Evolutionary conservation across 2,329 filamentous ascomycete species (phyloP), one percentile per base, ranked within the genome.

Genomic region (Verticillium tricorpus): DNA sequence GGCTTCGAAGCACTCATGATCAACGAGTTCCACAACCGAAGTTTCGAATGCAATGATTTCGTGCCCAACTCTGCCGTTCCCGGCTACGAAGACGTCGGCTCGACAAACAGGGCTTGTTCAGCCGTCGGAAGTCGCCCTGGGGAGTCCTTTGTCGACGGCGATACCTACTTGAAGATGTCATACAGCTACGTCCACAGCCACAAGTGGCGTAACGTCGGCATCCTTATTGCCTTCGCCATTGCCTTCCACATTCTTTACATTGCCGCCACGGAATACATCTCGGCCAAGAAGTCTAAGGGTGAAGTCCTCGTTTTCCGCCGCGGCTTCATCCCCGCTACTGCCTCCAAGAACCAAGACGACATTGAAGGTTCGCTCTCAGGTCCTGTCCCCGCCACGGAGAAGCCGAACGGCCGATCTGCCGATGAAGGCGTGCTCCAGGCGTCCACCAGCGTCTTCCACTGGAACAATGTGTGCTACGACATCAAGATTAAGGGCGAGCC

Each of bases 381-480:
- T 1, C 79, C 81, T 9, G 71, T 77, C 22, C 76, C 78, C 17
- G 82, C 80, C 7, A 75, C 79, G n/a, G 76, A 78, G 57, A 75
- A 75, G 35, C 74, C 73, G 31, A 50, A 50, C 70, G 71, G 12
- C 70, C 68, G 61, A 69, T 68, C 34, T 70, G 74, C 45, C 78
- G 80, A 67, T 72, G 68, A 28, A 70, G 74, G 52, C 50, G 80
- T 77, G 34, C 70, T 84, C 2, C 73, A 80, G 67, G 66, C 73
- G 66, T 88, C 92, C 71, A 92, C 86, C 3, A 90, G 90, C 28
- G 86, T 93, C 63, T 96, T 96, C 80, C 90, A 92, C 70, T 96
- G 92, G 93, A 84, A 88, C 66, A 83, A 94, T 68, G 89, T 96
- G 1, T 93, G 89, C 76, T 97, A 85, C 69, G 83, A 88, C 63